These are phyloP conservation scores for Anthracocystis panici-leucophaei DNA, from an alignment of 1,284 basidiomycete genomes.

Conservation along the genomic window DNA sequence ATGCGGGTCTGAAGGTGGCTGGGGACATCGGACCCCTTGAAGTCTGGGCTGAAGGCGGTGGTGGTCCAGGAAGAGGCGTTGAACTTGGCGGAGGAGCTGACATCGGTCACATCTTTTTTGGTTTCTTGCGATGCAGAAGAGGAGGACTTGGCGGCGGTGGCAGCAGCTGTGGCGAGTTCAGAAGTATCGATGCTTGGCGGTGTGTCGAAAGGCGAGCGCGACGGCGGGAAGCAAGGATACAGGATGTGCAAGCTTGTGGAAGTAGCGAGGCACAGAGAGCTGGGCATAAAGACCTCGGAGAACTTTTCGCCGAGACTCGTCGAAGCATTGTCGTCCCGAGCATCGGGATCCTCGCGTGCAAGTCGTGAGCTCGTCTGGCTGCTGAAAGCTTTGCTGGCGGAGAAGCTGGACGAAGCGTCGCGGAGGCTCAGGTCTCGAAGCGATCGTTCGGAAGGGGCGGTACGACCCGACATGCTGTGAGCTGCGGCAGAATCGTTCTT, in stretches of 20 bases:
- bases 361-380: constrained; percentile 23
- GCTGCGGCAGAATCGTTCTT: constrained; percentile 18
- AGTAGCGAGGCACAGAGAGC: constrained; percentile 52
- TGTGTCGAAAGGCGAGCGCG: constrained; percentile 51
- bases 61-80: constrained; percentile 48
- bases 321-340: constrained; percentile 23
- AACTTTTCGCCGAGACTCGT: constrained; percentile 25
- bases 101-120: background rate
- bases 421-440: constrained; percentile 43
- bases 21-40: constrained; percentile 43
- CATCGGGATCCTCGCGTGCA: constrained; percentile 33
- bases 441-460: constrained; percentile 42
- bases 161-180: constrained; percentile 9
- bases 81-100: constrained; percentile 38
- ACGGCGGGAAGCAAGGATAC: constrained; percentile 59
- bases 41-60: constrained; percentile 37
- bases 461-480: constrained; percentile 20
- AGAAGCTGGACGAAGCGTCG: constrained; percentile 37
- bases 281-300: constrained; percentile 48
- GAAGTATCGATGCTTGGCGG: constrained; percentile 16
- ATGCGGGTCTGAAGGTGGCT: constrained; percentile 63
- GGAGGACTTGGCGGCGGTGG: background rate
- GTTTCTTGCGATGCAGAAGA: constrained; percentile 1
- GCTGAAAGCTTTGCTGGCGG: constrained; percentile 31
- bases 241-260: constrained; percentile 57